Base-by-base conservation (phyloP, 345 rosid species). In the Populus tremula region DNA sequence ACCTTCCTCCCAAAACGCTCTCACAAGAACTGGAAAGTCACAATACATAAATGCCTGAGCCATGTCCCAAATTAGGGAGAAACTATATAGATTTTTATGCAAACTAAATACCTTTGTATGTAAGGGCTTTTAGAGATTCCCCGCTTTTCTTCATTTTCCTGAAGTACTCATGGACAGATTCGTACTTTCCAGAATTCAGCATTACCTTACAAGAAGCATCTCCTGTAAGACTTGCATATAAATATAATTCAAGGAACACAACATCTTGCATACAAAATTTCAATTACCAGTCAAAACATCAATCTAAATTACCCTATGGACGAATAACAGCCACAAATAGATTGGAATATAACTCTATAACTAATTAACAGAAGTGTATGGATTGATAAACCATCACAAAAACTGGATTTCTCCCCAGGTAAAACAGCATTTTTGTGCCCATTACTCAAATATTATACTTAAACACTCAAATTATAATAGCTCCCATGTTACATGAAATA, bases 171-270 rank as follows among this genome's bases (percentile, higher is more conserved):
- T 95, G 85, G 69, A 95, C 99, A 78, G 86, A 83, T 73, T 90
- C 92, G 64, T 92, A 90, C 88, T 92, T 92, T 25, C 97, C 97
- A 80, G 94, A 92, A 82, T 87, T 85, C 82, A 93, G 84, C 99
- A 93, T 93, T 77, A 93, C 98, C 99, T 93, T 88, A 84, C 76
- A 92, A 86, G 81, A 88, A 88, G 80, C 72, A 91, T 59, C 73
- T 76, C 84, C 85, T 80, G 88, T 91, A 83, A 91, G 93, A 72
- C 89, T 89, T 75, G 78, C 75, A 85, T 85, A 45, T 71, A 84
- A 70, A 36, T 53, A 70, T 54, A 64, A 49, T 64, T 66, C 77
- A 75, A 77, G 83, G 71, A 77, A 14, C 82, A 76, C 70, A 53
- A 41, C 47, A 78, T 64, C 71, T 74, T 74, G 38, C 50, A 41